These are phyloP conservation scores for Hysterium pulicare DNA, from an alignment of 2,329 filamentous ascomycete species.

Conservation along the genomic window DNA sequence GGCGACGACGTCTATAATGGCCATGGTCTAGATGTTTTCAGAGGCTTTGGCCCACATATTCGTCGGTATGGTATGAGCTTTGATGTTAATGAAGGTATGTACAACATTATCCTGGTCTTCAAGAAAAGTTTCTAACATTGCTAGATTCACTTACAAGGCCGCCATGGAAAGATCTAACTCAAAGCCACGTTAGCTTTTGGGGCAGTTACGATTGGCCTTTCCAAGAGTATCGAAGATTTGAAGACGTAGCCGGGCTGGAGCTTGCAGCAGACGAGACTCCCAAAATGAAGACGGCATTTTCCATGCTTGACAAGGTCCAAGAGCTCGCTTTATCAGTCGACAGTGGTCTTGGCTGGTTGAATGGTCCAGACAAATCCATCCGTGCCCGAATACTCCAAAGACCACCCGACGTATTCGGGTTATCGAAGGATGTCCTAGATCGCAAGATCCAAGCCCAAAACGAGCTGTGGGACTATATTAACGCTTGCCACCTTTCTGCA, in stretches of 20 bases:
- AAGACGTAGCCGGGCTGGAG: conserved; percentile 58
- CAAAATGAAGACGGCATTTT: conserved; percentile 60
- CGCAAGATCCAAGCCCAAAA: conserved; percentile 32
- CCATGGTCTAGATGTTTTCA: conserved; percentile 60
- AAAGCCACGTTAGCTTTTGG: conserved; percentile 58
- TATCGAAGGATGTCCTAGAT: conserved; percentile 36
- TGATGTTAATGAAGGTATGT: conserved; percentile 57
- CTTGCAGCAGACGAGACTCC: conserved; percentile 61
- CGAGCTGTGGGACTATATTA: conserved; percentile 35
- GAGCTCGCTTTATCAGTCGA: conserved; percentile 67
- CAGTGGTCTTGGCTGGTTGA: conserved; percentile 65
- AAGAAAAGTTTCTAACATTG: conserved; percentile 25
- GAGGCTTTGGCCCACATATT: conserved; percentile 60
- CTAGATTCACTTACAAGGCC: conserved; percentile 4
- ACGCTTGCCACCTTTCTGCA: conserved; percentile 16
- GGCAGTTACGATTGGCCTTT: conserved; percentile 65
- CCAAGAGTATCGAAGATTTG: conserved; percentile 57
- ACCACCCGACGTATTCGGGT: conserved; percentile 47
- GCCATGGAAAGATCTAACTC: no score
- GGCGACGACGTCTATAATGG: conserved; percentile 50
- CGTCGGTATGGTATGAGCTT: conserved; percentile 64
- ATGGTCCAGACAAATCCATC: conserved; percentile 57
- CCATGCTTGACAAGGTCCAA: conserved; percentile 52
- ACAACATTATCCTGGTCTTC: no score
- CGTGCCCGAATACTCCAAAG: conserved; percentile 47